phyloP scores from a whole-genome alignment of 768 basidiomycete species.

The Aureoboletus auriporus region DNA sequence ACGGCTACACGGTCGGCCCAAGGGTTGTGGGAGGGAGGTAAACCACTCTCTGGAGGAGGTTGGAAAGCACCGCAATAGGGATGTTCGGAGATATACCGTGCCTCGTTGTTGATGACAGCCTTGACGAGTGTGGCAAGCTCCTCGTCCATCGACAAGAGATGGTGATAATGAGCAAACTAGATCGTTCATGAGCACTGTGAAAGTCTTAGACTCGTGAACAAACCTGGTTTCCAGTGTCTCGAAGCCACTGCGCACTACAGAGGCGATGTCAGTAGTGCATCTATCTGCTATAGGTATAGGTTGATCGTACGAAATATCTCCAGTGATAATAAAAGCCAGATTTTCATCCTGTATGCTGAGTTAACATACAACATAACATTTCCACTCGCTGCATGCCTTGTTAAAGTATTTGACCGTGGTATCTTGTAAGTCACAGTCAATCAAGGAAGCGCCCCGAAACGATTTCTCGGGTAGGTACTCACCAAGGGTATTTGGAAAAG shows the following conservation, averaged over 20 bases:
- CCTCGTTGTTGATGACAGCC: slow-evolving; percentile 81
- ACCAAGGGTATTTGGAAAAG: slow-evolving; percentile 82
- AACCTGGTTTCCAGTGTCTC: slow-evolving; percentile 78
- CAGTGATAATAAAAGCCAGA: slow-evolving; percentile 77
- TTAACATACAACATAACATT: not conserved
- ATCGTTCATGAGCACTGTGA: not conserved
- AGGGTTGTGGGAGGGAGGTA: slow-evolving; percentile 59
- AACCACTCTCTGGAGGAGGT: slow-evolving; percentile 71
- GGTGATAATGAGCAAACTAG: slow-evolving; percentile 69
- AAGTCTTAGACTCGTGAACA: slow-evolving; percentile 3
- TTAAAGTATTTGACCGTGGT: slow-evolving; percentile 78
- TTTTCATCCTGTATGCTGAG: slow-evolving; percentile 49
- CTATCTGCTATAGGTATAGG: not conserved
- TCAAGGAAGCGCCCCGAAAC: not conserved
- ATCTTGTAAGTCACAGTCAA: slow-evolving; percentile 37
- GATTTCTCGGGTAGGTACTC: slow-evolving; percentile 10
- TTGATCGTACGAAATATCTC: slow-evolving; percentile 66
- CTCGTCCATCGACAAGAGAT: slow-evolving; percentile 52
- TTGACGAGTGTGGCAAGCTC: slow-evolving; percentile 64
- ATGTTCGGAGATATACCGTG: slow-evolving; percentile 64
- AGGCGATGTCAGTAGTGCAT: slow-evolving; percentile 4
- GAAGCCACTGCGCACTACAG: slow-evolving; percentile 74
- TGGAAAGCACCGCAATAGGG: slow-evolving; percentile 84
- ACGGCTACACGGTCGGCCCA: slow-evolving; percentile 69
- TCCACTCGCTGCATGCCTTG: slow-evolving; percentile 34